Conservation (phyloP, 495 filamentous ascomycete genomes). For the Copromyces sp. region DNA sequence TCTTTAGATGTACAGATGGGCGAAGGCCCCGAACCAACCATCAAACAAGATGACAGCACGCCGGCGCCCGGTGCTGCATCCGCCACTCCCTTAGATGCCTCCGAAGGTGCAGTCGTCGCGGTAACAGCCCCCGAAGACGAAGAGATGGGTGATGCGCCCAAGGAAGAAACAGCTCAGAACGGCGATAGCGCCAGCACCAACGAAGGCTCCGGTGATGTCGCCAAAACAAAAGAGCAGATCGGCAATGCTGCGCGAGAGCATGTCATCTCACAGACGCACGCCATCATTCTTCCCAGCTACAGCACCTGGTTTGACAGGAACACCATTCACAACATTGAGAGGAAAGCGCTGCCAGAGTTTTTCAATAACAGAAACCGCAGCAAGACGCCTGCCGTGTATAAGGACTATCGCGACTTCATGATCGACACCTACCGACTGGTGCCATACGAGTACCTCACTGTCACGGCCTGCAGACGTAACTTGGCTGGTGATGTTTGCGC, state of each 20-base stretch:
- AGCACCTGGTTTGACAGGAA: conserved; percentile 99
- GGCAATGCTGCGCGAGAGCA: conserved; percentile 83
- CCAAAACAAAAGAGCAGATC: conserved; percentile 62
- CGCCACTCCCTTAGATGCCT: conserved; percentile 80
- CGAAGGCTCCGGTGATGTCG: conserved; percentile 26
- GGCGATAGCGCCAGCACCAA: conserved; percentile 29
- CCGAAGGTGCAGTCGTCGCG: conserved; percentile 62
- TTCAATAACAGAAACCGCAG: conserved; percentile 97
- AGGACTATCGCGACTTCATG: conserved; percentile 99
- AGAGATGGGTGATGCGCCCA: conserved; percentile 72
- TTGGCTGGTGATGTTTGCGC: conserved; percentile 96
- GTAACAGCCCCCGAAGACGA: conserved; percentile 63
- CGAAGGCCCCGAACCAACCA: conserved; percentile 36
- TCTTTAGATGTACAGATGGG: conserved; percentile 47
- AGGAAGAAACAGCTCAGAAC: conserved; percentile 43
- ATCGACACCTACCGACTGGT: conserved; percentile 97
- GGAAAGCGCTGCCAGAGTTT: conserved; percentile 88
- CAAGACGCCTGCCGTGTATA: conserved; percentile 95
- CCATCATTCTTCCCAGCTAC: conserved; percentile 92
- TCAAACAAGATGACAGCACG: conserved; percentile 44
- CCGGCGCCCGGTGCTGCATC: conserved; percentile 47
- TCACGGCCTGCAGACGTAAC: conserved; percentile 94
- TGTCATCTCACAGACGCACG: conserved; percentile 81
- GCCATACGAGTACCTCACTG: conserved; percentile 89
- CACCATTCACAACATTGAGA: conserved; percentile 74